phyloP scores from a whole-genome alignment of 2,329 filamentous ascomycete species.

The Clonostachys sp. region DNA sequence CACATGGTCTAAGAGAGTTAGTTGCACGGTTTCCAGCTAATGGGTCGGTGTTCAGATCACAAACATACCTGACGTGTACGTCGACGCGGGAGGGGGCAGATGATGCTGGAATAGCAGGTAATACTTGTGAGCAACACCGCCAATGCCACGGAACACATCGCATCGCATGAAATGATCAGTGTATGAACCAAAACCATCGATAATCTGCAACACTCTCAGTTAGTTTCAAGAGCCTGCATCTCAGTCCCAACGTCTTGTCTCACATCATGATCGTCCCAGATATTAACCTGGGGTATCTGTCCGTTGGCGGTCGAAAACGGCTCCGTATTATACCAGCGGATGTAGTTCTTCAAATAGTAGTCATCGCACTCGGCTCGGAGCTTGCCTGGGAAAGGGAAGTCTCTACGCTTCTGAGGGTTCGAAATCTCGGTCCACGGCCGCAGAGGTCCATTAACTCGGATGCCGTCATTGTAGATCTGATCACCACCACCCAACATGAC shows the following conservation, averaged over 20 bases:
- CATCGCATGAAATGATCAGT: constrained; percentile 91
- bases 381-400: constrained; percentile 70
- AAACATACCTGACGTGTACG: constrained; percentile 68
- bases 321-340: constrained; percentile 77
- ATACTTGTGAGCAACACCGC: constrained; percentile 92
- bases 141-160: constrained; percentile 86
- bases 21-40: too few relatives aligned
- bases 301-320: constrained; percentile 82
- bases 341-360: constrained; percentile 88
- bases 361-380: constrained; percentile 81
- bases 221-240: not conserved
- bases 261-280: constrained; percentile 94
- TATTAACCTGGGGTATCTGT: constrained; percentile 93
- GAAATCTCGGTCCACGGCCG: constrained; percentile 77
- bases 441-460: constrained; percentile 79
- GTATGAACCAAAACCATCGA: constrained; percentile 92
- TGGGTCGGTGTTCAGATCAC: not conserved
- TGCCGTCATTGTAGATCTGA: constrained; percentile 94
- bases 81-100: constrained; percentile 76
- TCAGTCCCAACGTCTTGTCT: constrained; percentile 13
- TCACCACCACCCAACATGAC: constrained; percentile 95
- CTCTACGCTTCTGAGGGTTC: constrained; percentile 77
- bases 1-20: too few relatives aligned
- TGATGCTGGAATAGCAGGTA: constrained; percentile 98
- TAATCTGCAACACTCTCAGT: constrained; percentile 59